phyloP scores from a whole-genome alignment of 1,139 yeast species.

The Sugiyamaella pinicola region DNA sequence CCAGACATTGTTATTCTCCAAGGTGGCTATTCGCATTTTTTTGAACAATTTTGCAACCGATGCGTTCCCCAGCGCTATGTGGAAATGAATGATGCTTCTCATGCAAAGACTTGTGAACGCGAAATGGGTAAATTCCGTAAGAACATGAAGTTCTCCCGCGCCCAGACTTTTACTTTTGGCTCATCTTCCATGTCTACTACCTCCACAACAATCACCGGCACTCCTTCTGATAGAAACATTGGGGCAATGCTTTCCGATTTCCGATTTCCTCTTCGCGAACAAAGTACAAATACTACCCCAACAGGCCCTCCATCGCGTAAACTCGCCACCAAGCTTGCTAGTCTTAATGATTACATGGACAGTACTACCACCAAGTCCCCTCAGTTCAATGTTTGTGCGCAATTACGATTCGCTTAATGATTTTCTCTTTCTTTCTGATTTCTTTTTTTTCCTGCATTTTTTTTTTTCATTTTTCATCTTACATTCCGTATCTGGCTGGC shows the following conservation, averaged over 20 bases:
- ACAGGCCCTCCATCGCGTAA: conserved; percentile 24
- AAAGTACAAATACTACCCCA: conserved; percentile 26
- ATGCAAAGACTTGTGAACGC: conserved; percentile 65
- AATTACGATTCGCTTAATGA: conserved; percentile 15
- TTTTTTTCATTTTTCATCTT: no score
- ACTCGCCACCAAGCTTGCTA: conserved; percentile 10
- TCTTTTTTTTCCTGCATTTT: conserved; percentile 19
- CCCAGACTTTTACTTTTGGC: conserved; percentile 31
- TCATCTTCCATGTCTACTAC: conserved; percentile 3
- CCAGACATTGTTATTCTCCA: conserved; percentile 88
- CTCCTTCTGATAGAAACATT: conserved; percentile 8
- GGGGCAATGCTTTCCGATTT: conserved; percentile 19
- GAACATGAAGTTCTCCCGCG: conserved; percentile 36
- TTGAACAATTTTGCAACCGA: conserved; percentile 52
- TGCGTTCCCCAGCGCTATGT: conserved; percentile 80
- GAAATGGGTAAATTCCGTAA: conserved; percentile 68
- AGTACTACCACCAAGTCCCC: conserved; percentile 8
- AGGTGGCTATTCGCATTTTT: conserved; percentile 88
- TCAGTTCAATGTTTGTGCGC: conserved; percentile 15
- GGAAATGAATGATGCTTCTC: conserved; percentile 81
- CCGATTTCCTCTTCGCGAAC: conserved; percentile 28
- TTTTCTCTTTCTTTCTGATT: conserved; percentile 10
- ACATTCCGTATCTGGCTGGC: conserved; percentile 12
- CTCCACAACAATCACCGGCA: not conserved
- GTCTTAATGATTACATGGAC: conserved; percentile 17